These are phyloP conservation scores for Fraxinus sp. DNA, from an alignment of 305 asterid species.

Conservation along the genomic window DNA sequence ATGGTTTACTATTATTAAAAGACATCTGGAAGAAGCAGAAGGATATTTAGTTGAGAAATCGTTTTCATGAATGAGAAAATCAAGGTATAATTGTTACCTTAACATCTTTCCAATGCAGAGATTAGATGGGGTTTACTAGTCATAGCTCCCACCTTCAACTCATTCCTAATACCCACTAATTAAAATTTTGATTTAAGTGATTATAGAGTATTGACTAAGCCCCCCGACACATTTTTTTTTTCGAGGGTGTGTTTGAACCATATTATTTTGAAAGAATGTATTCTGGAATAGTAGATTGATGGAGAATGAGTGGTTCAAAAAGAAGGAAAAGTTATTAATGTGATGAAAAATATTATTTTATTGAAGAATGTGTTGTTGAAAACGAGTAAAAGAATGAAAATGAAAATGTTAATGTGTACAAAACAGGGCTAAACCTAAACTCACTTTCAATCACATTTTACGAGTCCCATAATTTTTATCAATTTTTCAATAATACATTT, in stretches of 20 bases:
- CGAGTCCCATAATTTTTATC: not conserved
- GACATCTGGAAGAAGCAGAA: not conserved
- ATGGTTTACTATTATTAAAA: not conserved
- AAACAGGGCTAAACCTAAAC: no score
- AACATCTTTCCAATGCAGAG: conserved; percentile 17
- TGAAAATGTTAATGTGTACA: no score
- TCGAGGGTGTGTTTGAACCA: no score
- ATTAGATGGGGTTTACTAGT: conserved; percentile 26
- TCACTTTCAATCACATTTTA: not conserved
- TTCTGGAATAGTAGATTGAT: no score
- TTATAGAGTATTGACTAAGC: not conserved
- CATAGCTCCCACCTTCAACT: not conserved
- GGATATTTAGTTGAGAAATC: conserved; percentile 37
- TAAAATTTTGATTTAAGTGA: not conserved
- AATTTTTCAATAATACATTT: not conserved
- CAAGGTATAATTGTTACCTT: conserved; percentile 17
- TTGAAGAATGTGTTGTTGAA: no score
- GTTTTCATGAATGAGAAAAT: conserved; percentile 30
- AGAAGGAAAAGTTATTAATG: no score
- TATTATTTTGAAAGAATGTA: no score
- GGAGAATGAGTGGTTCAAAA: no score
- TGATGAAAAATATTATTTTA: no score
- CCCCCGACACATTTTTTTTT: not conserved
- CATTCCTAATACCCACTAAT: not conserved
- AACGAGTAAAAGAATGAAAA: no score